Base-by-base conservation (phyloP, 164 flowering plant species). In the Stephania cephalantha region DNA sequence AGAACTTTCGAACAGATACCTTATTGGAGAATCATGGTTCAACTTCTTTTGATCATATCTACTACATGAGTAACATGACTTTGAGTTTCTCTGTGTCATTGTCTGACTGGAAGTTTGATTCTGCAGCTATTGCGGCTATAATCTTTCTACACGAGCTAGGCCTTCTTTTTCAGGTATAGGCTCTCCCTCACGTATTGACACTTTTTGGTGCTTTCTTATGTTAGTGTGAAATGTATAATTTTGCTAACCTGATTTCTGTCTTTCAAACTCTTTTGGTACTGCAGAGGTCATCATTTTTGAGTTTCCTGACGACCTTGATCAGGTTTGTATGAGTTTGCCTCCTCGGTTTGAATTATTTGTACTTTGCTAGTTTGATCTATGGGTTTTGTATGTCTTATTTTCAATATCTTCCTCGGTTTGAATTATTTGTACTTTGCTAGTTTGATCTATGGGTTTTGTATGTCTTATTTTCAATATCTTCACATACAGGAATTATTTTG, bases 121-220 rank as follows among this genome's bases (percentile, higher is more conserved):
- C 31, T 84, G 86, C 91, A 91, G 97, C 87, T 10, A 87, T 93
- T 72, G 84, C 90, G 8, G 75, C 82, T 73, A 77, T 93, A 53
- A 61, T 91, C 74, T 90, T 89, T 78, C 71, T 90, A 46, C 85
- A 93, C 79, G 86, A 88, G 73, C 8, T 86, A 42, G 73, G 87
- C 68, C 45, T 83, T 65, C 75, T 87, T 69, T 78, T 74, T 78
- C 86, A 82, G 90, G 98, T 91, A 76, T 71, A 74, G 68, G 6
- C 68, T 80, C 64, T 70, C 66, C 17, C 76, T 69, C 18, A 50
- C 22, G 11, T 48, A 12, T 31, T 11, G 25, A 5, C 13, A 13
- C 0, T 15, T 46, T 10, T 66, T 61, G 45, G 44, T 22, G 11
- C 69, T 22, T 10, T 22, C 18, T 68, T 22, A 45, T 75, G 18